phyloP scores from a whole-genome alignment of 768 basidiomycete species.

The Dacryopinax primogenitus region DNA sequence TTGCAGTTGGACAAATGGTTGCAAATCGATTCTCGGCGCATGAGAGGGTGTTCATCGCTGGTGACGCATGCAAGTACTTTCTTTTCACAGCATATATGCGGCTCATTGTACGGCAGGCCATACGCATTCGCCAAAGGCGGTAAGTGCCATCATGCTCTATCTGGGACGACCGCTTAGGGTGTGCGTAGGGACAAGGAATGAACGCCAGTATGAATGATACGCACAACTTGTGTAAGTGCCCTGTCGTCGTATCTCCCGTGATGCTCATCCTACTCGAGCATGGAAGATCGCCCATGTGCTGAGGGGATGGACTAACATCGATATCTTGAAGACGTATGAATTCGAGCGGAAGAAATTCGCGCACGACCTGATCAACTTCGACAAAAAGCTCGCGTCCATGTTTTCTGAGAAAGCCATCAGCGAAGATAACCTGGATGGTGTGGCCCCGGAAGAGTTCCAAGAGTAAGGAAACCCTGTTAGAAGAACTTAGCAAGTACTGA shows the following conservation, averaged over 20 bases:
- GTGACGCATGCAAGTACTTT: conserved; percentile 4
- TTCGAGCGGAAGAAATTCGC: conserved; percentile 31
- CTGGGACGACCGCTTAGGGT: background rate
- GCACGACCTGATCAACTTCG: conserved; percentile 58
- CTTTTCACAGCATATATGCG: background rate
- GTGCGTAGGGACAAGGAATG: conserved; percentile 20
- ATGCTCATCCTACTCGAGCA: conserved; percentile 9
- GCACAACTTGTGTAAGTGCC: conserved; percentile 20
- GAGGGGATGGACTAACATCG: conserved; percentile 20
- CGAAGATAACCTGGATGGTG: conserved; percentile 34
- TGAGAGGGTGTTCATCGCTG: conserved; percentile 20
- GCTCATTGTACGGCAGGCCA: conserved; percentile 19
- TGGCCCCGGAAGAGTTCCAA: conserved; percentile 37
- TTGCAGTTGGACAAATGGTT: conserved; percentile 18
- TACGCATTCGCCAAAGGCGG: conserved; percentile 24
- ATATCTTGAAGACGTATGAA: conserved; percentile 24
- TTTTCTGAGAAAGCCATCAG: conserved; percentile 57
- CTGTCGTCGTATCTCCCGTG: background rate
- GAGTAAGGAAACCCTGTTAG: conserved; percentile 23
- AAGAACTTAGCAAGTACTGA: background rate
- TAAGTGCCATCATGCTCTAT: background rate
- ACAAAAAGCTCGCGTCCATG: conserved; percentile 49
- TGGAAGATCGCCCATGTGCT: conserved; percentile 23
- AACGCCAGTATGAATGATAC: conserved; percentile 22
- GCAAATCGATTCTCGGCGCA: conserved; percentile 17